Evolutionary conservation across 192 early-diverging fungal species (phyloP), one percentile per base, ranked within the genome.

Genomic region (Backusella mclennaniae): DNA sequence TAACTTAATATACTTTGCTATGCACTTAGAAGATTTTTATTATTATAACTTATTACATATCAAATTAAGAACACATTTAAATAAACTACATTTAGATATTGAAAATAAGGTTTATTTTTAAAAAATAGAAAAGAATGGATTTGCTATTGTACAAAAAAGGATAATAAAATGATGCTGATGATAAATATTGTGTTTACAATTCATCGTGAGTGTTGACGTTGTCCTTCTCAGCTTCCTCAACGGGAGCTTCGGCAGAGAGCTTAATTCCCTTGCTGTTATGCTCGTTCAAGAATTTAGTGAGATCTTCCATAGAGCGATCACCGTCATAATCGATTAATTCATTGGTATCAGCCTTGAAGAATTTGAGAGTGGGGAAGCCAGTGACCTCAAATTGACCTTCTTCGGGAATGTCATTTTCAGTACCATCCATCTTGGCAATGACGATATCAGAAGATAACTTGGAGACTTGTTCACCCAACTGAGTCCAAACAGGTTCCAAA

Each of bases 281-380:
- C 81, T 89, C 85, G 71, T 89, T 86, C 42, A 99, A 76, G 79
- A 98, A 99, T 71, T 89, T 84, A 68, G 93, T 70, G 71, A 99
- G 84, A 36, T 85, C 86, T 71, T 94, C 95, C 46, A 94, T 69
- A 44, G 90, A 87, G 74, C 97, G 93, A 83, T 95, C 90, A 71
- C 97, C 93, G 42, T 89, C 82, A 87, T 94, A 99, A 80, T 93
- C 88, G 68, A 96, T 86, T 71, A 93, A 85, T 67, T 92, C 90
- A 53, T 96, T 93, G 80, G 84, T 85, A 26, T 89, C 89, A 49
- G 92, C 95, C 85, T 96, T 95, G 88, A 96, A 90, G 74, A 98
- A 85, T 82, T 94, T 94, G 71, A 99, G 89, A 67, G 97, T 99
- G 52, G 97, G 97, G 93, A 98, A 99, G 26, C 96, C 97, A 78